phyloP scores from a whole-genome alignment of 2,329 filamentous ascomycete species.

The Mollisia scopiformis region DNA sequence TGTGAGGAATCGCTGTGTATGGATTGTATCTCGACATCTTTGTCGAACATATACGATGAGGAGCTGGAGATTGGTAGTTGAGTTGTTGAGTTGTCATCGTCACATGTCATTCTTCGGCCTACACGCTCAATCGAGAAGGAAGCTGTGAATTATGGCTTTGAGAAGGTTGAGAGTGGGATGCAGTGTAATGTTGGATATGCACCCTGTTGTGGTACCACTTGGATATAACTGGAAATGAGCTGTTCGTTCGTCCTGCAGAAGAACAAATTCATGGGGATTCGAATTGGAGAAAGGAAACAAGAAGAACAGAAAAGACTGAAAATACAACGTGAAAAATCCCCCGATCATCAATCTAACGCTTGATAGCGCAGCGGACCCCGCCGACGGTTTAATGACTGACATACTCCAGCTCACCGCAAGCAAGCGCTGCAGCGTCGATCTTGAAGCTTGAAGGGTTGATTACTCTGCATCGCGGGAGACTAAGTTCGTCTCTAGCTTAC shows the following conservation, averaged over 20 bases:
- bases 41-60: background rate
- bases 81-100: too few species aligned
- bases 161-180: background rate
- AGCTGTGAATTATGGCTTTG: too few species aligned
- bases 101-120: too few species aligned
- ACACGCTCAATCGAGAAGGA: too few species aligned
- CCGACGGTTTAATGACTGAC: background rate
- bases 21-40: slow-evolving; percentile 5
- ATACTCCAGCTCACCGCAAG: background rate
- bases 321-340: background rate
- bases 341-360: background rate
- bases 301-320: background rate
- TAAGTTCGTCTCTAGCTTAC: background rate
- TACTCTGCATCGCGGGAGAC: background rate
- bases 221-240: too few species aligned
- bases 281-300: background rate
- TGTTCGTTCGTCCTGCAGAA: too few species aligned
- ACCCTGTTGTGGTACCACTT: background rate
- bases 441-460: background rate
- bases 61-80: background rate
- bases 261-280: too few species aligned
- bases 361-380: background rate
- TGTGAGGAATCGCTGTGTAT: background rate
- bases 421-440: background rate
- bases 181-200: background rate